phyloP scores from a whole-genome alignment of 768 basidiomycete species.

The Pleurotus djamor region DNA sequence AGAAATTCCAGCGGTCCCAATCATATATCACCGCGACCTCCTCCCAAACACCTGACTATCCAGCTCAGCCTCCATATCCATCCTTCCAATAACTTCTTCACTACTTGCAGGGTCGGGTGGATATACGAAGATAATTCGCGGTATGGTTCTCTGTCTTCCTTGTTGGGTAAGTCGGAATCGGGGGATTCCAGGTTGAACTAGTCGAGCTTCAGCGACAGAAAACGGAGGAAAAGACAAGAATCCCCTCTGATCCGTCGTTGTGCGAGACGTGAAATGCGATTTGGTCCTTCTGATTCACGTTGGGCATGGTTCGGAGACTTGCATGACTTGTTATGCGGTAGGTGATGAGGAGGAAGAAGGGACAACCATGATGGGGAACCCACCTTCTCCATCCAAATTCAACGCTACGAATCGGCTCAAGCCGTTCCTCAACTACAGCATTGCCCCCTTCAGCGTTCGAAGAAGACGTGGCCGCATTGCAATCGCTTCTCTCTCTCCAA shows the following conservation, averaged over 20 bases:
- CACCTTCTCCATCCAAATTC: background rate
- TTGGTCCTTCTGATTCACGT: conserved; percentile 67
- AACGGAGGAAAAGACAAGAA: conserved; percentile 9
- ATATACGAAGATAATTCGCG: conserved; percentile 49
- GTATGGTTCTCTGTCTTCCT: conserved; percentile 58
- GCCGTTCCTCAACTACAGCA: no score
- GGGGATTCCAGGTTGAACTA: conserved; percentile 85
- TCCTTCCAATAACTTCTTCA: conserved; percentile 54
- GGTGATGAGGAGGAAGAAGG: no score
- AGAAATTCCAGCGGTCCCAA: no score
- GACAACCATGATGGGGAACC: background rate
- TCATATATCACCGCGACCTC: background rate
- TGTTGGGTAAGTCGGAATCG: conserved; percentile 66
- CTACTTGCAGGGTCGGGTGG: conserved; percentile 24
- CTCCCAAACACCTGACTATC: conserved; percentile 16
- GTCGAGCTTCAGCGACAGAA: background rate
- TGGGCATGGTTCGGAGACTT: conserved; percentile 25
- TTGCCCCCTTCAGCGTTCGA: no score
- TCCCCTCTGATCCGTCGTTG: conserved; percentile 44
- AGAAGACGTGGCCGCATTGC: no score
- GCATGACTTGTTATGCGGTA: background rate
- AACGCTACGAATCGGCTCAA: no score
- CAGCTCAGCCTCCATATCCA: conserved; percentile 46
- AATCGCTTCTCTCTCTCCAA: no score
- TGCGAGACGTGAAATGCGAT: conserved; percentile 79